A percentile compares a stretch with the other conserved stretches of the same genome.
phyloP scores from a whole-genome alignment of 805 yeast genomes.

The Ogataea parapolymorpha region DNA sequence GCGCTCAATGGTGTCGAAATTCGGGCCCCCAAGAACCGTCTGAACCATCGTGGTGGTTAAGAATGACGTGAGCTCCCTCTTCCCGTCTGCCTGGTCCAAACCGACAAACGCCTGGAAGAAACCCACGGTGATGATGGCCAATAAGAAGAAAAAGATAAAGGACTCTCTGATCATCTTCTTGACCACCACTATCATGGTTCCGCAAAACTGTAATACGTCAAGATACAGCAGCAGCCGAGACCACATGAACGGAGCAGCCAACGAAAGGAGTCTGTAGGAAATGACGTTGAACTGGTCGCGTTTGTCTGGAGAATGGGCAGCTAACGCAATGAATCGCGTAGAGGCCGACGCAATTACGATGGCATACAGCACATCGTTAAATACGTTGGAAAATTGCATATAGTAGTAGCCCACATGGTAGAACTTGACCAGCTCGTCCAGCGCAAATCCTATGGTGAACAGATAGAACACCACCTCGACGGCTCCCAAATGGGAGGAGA shows the following conservation, averaged over 20 bases:
- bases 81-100: slow-evolving; percentile 84
- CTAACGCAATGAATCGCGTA: slow-evolving; percentile 47
- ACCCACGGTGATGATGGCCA: slow-evolving; percentile 69
- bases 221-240: slow-evolving; percentile 68
- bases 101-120: slow-evolving; percentile 87
- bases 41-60: slow-evolving; percentile 63
- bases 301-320: slow-evolving; percentile 26
- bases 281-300: slow-evolving; percentile 23
- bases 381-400: slow-evolving; percentile 73
- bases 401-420: slow-evolving; percentile 75
- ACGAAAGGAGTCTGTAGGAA: slow-evolving; percentile 67
- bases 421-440: slow-evolving; percentile 67
- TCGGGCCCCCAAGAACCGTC: slow-evolving; percentile 73
- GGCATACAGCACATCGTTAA: slow-evolving; percentile 67
- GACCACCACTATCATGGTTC: slow-evolving; percentile 82
- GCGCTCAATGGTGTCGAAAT: slow-evolving; percentile 62
- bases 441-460: slow-evolving; percentile 61
- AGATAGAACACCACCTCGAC: slow-evolving; percentile 58
- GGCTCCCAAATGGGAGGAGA: slow-evolving; percentile 33
- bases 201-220: slow-evolving; percentile 79
- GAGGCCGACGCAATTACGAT: slow-evolving; percentile 51
- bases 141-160: slow-evolving; percentile 71
- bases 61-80: slow-evolving; percentile 64
- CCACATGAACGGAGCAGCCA: slow-evolving; percentile 89
- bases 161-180: slow-evolving; percentile 88